phyloP scores from a whole-genome alignment of 2,329 filamentous ascomycete species.

The Sporothrix globosa region DNA sequence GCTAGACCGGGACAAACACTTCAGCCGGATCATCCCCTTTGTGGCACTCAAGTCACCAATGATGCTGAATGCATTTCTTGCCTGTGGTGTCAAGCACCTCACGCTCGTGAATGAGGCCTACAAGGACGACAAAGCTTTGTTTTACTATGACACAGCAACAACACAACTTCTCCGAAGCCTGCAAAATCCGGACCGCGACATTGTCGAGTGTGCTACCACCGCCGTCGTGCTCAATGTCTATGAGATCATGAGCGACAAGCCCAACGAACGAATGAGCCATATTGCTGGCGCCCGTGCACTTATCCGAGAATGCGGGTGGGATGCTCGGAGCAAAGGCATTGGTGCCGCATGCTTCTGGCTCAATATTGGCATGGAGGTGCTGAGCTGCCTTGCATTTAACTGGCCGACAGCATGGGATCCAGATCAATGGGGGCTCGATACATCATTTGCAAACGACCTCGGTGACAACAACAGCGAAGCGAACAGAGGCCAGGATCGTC shows the following conservation, averaged over 20 bases:
- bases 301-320: slow-evolving; percentile 89
- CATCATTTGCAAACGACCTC: slow-evolving; percentile 59
- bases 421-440: slow-evolving; percentile 84
- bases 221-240: slow-evolving; percentile 90
- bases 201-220: slow-evolving; percentile 80
- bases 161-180: slow-evolving; percentile 74
- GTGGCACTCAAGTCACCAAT: slow-evolving; percentile 81
- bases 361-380: slow-evolving; percentile 86
- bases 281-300: slow-evolving; percentile 82
- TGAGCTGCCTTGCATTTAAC: slow-evolving; percentile 84
- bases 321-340: slow-evolving; percentile 74
- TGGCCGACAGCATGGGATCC: slow-evolving; percentile 88
- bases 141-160: slow-evolving; percentile 86
- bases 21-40: slow-evolving; percentile 81
- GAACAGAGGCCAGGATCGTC: not conserved
- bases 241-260: slow-evolving; percentile 85
- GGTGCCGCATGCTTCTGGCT: slow-evolving; percentile 93
- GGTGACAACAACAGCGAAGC: not conserved
- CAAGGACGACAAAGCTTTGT: slow-evolving; percentile 74
- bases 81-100: slow-evolving; percentile 83
- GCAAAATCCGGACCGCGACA: slow-evolving; percentile 83
- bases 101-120: slow-evolving; percentile 69
- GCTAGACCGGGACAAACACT: slow-evolving; percentile 83
- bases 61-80: slow-evolving; percentile 84
- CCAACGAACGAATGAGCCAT: slow-evolving; percentile 82